phyloP scores from a whole-genome alignment of 495 filamentous ascomycete genomes.

The Neurospora discreta region DNA sequence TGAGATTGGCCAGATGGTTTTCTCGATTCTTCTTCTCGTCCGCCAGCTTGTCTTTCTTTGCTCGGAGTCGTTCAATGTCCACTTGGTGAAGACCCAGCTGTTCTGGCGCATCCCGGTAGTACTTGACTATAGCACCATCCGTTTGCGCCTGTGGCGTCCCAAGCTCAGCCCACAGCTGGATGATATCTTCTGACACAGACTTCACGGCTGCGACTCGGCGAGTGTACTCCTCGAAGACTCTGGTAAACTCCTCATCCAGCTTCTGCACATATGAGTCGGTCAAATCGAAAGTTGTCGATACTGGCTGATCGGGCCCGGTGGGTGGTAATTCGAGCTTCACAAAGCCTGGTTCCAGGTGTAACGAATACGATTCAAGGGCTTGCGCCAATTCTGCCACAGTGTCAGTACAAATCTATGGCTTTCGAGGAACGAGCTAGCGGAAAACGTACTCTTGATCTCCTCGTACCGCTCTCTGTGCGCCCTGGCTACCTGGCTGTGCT shows the following conservation, averaged over 20 bases:
- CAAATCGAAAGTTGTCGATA: conserved; percentile 74
- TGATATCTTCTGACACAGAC: conserved; percentile 66
- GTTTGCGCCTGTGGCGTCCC: conserved; percentile 87
- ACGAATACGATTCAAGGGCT: conserved; percentile 88
- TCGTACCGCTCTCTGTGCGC: conserved; percentile 83
- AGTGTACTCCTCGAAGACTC: conserved; percentile 91
- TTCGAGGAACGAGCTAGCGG: neutral
- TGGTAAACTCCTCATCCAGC: conserved; percentile 80
- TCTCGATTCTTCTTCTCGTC: conserved; percentile 91
- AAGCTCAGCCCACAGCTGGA: conserved; percentile 90
- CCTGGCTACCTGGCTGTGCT: conserved; percentile 65
- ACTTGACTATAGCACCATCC: conserved; percentile 76
- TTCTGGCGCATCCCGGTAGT: conserved; percentile 80
- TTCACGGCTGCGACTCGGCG: conserved; percentile 68
- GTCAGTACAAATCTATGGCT: conserved; percentile 7
- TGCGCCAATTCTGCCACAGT: conserved; percentile 64
- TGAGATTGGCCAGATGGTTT: conserved; percentile 66
- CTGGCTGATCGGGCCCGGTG: conserved; percentile 57
- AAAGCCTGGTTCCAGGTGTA: conserved; percentile 80
- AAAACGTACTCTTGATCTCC: conserved; percentile 74
- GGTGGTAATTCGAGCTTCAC: conserved; percentile 74
- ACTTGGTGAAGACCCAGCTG: conserved; percentile 84
- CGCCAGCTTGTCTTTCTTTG: conserved; percentile 69
- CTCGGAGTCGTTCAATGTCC: conserved; percentile 61
- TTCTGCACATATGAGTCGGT: conserved; percentile 78